Percentiles rank a stretch among this genome's conserved stretches.
These are phyloP conservation scores for Globisporangium heterothallicum DNA, from an alignment of 352 stramenopile genomes.

Conservation along the genomic window DNA sequence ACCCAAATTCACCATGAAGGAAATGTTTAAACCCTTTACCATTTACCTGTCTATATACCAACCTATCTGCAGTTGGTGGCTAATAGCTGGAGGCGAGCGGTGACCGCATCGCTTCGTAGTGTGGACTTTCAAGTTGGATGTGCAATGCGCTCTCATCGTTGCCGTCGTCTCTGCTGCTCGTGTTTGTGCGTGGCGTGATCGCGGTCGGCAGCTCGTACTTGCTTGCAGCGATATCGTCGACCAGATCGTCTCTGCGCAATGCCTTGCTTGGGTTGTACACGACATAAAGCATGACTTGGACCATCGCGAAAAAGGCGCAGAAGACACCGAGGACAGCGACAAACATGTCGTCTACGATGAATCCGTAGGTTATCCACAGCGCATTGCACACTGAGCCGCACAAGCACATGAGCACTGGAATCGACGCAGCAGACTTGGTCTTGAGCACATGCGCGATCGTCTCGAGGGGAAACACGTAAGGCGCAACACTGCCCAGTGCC, in stretches of 20 bases:
- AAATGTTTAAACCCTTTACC: too few species aligned
- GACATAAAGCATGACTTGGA: constrained; percentile 38
- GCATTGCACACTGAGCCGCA: constrained; percentile 22
- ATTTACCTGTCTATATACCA: too few species aligned
- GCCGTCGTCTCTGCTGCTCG: background rate
- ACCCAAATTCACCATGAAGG: too few species aligned
- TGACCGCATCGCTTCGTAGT: background rate
- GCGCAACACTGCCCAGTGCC: background rate
- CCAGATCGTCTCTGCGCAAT: background rate
- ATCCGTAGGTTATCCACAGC: constrained; percentile 29
- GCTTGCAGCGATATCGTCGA: background rate
- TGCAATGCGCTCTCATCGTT: background rate
- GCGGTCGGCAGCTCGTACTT: background rate
- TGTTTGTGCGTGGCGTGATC: background rate
- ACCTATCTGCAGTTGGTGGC: too few species aligned
- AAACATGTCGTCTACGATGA: constrained; percentile 28
- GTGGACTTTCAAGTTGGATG: background rate
- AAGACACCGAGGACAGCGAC: constrained; percentile 24
- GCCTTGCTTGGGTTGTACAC: constrained; percentile 11
- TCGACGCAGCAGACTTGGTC: constrained; percentile 24
- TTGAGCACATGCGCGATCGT: constrained; percentile 12
- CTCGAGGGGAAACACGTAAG: constrained; percentile 5
- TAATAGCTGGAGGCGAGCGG: background rate
- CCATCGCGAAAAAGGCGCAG: constrained; percentile 22
- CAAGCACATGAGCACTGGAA: constrained; percentile 32